Conservation (phyloP, 805 yeast genomes). For the Osmozyma mogii region DNA sequence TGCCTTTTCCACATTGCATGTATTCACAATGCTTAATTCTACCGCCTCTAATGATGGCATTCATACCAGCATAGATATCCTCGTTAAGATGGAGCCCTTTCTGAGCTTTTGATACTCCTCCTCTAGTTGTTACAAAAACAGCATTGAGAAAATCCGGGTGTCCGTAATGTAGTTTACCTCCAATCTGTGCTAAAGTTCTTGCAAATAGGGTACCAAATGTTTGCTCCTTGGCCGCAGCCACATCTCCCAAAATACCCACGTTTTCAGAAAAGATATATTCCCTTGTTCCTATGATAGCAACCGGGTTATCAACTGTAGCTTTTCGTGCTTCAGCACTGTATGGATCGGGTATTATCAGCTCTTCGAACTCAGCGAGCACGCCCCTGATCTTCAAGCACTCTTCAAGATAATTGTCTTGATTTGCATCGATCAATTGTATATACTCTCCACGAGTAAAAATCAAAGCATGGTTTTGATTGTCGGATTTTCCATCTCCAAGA, state of each 20-base stretch:
- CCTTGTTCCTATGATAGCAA: slow-evolving; percentile 78
- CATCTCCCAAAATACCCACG: slow-evolving; percentile 74
- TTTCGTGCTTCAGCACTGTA: too few relatives aligned
- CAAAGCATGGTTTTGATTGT: slow-evolving; percentile 72
- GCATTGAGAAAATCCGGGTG: slow-evolving; percentile 79
- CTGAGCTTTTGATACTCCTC: slow-evolving; percentile 83
- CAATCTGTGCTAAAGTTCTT: slow-evolving; percentile 72
- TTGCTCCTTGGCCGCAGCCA: slow-evolving; percentile 85
- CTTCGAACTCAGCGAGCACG: slow-evolving; percentile 71
- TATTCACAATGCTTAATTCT: slow-evolving; percentile 77
- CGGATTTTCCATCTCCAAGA: slow-evolving; percentile 79
- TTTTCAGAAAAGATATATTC: slow-evolving; percentile 81
- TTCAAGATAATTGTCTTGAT: slow-evolving; percentile 76
- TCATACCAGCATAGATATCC: slow-evolving; percentile 84
- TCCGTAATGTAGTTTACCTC: slow-evolving; percentile 80
- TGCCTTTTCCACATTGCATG: slow-evolving; percentile 79
- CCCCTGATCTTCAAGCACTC: slow-evolving; percentile 75
- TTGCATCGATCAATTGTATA: slow-evolving; percentile 74
- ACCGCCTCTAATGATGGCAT: slow-evolving; percentile 73
- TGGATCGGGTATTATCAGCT: slow-evolving; percentile 20
- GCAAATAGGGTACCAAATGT: slow-evolving; percentile 82
- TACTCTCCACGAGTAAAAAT: slow-evolving; percentile 76
- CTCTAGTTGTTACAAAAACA: slow-evolving; percentile 74
- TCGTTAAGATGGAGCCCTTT: slow-evolving; percentile 77
- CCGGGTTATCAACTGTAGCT: slow-evolving; percentile 38